A percentile compares a stretch with the other conserved stretches of the same genome.
These are phyloP conservation scores for Ottelia alismoides DNA, from an alignment of 106 monocot species.

Conservation along the genomic window DNA sequence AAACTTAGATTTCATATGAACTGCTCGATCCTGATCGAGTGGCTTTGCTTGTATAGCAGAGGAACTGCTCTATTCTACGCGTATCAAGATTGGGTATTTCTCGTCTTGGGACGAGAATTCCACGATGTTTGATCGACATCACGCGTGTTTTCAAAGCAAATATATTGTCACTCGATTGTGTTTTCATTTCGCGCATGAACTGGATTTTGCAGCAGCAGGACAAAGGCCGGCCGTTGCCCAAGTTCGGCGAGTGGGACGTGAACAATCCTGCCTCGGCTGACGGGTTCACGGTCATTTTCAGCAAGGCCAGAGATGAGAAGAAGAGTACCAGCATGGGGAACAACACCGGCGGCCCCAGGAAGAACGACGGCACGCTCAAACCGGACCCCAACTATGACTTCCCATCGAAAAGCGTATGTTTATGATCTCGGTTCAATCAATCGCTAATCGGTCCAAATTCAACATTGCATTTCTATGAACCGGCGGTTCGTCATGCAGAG, in stretches of 20 bases:
- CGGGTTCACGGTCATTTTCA: conserved; percentile 73
- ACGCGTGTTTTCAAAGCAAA: no score
- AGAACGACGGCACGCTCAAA: conserved; percentile 17
- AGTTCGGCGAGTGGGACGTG: conserved; percentile 84
- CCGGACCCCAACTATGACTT: conserved; percentile 15
- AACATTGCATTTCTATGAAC: not conserved
- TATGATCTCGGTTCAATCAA: not conserved
- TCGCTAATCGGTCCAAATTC: no score
- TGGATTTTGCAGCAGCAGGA: no score
- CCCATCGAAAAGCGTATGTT: conserved; percentile 33
- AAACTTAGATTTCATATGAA: no score
- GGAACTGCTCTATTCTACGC: no score
- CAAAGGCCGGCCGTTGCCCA: conserved; percentile 49
- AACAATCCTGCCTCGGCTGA: conserved; percentile 78
- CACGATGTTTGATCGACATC: no score
- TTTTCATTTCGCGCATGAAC: no score
- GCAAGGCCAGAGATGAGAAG: conserved; percentile 72
- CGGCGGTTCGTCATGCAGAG: conserved; percentile 27
- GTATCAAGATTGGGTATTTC: no score
- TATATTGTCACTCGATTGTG: no score
- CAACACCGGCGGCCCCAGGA: conserved; percentile 2
- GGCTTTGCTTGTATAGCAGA: no score
- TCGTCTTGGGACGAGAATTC: no score
- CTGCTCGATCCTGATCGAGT: no score
- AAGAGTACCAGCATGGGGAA: conserved; percentile 17